Evolutionary conservation across 2,329 filamentous ascomycete genomes (phyloP).

Genomic region (Orbilia brochopaga): DNA sequence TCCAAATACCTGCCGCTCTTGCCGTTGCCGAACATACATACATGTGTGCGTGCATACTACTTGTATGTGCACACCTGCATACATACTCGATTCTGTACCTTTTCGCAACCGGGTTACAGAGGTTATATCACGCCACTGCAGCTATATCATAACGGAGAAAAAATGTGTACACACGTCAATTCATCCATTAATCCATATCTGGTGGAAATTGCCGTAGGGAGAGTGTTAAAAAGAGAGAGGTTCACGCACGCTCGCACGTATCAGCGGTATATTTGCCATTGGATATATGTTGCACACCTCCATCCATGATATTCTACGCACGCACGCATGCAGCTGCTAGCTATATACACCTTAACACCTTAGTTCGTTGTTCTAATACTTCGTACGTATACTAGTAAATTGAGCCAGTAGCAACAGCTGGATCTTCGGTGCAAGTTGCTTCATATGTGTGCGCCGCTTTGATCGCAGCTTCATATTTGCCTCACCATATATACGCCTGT

Average conservation of each 20-base stretch:
- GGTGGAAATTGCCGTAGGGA: slow-evolving; percentile 24
- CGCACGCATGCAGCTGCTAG: slow-evolving; percentile 24
- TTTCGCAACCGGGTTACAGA: slow-evolving; percentile 6
- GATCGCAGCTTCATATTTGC: background rate
- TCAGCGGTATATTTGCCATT: slow-evolving; percentile 49
- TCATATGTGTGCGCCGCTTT: background rate
- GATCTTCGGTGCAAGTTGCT: slow-evolving; percentile 2
- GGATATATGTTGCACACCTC: slow-evolving; percentile 23
- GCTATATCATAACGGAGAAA: slow-evolving; percentile 1
- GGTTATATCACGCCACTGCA: slow-evolving; percentile 35
- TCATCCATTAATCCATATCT: slow-evolving; percentile 25
- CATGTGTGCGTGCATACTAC: no score
- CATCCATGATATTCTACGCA: background rate
- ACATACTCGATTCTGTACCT: no score
- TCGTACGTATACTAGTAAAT: no score
- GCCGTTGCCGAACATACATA: background rate
- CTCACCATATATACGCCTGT: no score
- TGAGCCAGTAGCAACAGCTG: background rate
- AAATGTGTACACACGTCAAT: slow-evolving; percentile 20
- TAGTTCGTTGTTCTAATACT: no score
- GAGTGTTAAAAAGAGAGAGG: no score
- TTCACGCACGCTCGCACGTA: background rate
- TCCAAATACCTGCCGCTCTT: slow-evolving; percentile 40
- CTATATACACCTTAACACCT: no score
- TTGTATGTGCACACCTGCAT: no score